Conservation (phyloP, 768 basidiomycete species). For the Mycena floridula region DNA sequence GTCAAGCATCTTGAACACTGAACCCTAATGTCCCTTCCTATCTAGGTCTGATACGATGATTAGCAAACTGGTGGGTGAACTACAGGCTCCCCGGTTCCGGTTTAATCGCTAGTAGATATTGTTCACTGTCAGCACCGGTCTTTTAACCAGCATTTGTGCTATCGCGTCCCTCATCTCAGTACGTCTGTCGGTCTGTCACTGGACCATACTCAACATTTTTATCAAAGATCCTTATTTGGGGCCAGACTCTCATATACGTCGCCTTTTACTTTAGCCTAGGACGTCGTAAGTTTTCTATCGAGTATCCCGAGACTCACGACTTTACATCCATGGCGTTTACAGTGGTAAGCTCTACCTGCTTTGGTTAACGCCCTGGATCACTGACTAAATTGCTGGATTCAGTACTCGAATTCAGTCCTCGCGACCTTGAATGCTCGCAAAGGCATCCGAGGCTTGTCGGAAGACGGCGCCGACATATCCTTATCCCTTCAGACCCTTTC, state of each 20-base stretch:
- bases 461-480: conserved; percentile 39
- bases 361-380: no score
- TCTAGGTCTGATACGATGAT: conserved; percentile 41
- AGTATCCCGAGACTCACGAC: no score
- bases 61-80: conserved; percentile 23
- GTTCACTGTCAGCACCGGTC: conserved; percentile 35
- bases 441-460: conserved; percentile 29
- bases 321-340: no score
- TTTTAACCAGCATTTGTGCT: conserved; percentile 36
- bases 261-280: conserved; percentile 54
- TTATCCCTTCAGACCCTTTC: conserved; percentile 40
- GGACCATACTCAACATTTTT: conserved; percentile 1
- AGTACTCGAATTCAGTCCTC: conserved; percentile 49
- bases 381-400: no score
- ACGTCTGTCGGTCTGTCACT: conserved; percentile 7
- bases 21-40: conserved; percentile 1
- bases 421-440: conserved; percentile 45
- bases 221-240: conserved; percentile 38
- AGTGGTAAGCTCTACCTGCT: no score
- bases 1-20: conserved; percentile 13
- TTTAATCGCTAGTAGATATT: conserved; percentile 23
- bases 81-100: background rate
- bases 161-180: conserved; percentile 36
- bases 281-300: conserved; percentile 40
- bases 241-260: conserved; percentile 48